Evolutionary conservation across 2,329 filamentous ascomycete species (phyloP).

Genomic region (Ophiognomonia clavigignenti-juglandacearum): DNA sequence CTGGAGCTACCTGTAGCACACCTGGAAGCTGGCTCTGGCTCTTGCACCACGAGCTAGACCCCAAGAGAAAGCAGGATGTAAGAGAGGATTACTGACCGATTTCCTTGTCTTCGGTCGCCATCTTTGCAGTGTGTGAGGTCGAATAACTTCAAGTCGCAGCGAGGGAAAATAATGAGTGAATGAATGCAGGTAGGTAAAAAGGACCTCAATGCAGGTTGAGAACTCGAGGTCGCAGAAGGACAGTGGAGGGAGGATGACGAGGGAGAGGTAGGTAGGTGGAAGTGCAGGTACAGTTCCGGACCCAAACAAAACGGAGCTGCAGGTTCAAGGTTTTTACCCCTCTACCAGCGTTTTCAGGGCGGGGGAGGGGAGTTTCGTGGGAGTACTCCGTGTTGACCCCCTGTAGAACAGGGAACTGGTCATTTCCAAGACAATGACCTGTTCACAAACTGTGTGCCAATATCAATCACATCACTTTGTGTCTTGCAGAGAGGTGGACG

Average conservation of each 20-base stretch:
- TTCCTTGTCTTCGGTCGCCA: constrained; percentile 35
- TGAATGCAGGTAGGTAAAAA: constrained; percentile 6
- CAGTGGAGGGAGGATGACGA: not conserved
- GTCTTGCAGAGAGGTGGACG: no score
- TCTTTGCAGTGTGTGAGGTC: constrained; percentile 18
- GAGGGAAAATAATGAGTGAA: constrained; percentile 1
- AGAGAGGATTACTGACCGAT: constrained; percentile 27
- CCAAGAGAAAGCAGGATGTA: not conserved
- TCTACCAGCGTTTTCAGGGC: constrained; percentile 20
- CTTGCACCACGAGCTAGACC: no score
- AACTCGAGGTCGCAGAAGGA: constrained; percentile 10
- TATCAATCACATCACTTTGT: no score
- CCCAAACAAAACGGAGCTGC: constrained; percentile 2
- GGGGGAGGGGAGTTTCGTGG: constrained; percentile 26
- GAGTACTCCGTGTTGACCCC: constrained; percentile 1
- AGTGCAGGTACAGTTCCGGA: constrained; percentile 10
- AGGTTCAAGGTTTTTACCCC: constrained; percentile 18
- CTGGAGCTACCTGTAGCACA: no score
- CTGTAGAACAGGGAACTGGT: no score
- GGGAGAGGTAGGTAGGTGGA: no score
- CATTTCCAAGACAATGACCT: no score
- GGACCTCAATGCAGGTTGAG: constrained; percentile 8
- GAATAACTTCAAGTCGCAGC: not conserved
- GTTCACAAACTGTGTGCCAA: no score
- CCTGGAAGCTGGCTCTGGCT: no score